A percentile compares a stretch with the other conserved stretches of the same genome.
phyloP scores from a whole-genome alignment of 305 asterid genomes.

The Solanum chacoense region DNA sequence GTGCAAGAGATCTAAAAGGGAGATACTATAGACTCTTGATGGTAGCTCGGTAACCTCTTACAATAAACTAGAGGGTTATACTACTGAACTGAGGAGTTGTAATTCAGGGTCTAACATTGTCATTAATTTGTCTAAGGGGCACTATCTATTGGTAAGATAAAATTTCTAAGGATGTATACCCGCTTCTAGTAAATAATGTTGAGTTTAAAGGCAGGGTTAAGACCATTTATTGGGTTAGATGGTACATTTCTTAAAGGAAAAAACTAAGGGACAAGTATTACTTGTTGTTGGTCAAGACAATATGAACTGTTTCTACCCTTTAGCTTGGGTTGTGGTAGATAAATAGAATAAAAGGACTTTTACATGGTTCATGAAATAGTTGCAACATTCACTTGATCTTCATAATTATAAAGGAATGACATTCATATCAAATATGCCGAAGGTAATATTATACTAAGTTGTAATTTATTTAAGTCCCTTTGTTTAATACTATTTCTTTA shows the following conservation, averaged over 20 bases:
- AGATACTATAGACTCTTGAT: not conserved
- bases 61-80: not conserved
- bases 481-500: not conserved
- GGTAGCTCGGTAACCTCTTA: not conserved
- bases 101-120: no score
- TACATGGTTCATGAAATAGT: not conserved
- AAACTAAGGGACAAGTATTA: no score
- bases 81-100: not conserved
- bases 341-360: not conserved
- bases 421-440: not conserved
- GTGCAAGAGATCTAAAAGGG: not conserved
- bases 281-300: not conserved
- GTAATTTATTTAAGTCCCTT: not conserved
- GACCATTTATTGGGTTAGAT: not conserved
- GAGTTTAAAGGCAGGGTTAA: not conserved
- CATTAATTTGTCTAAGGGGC: not conserved
- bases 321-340: not conserved
- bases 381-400: no score
- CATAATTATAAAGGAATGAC: not conserved
- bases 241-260: no score
- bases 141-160: not conserved
- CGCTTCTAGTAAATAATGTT: not conserved
- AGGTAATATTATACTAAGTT: no score
- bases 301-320: not conserved
- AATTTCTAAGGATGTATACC: not conserved